phyloP scores from a whole-genome alignment of 352 stramenopile genomes.

The Phytophthora sp. region DNA sequence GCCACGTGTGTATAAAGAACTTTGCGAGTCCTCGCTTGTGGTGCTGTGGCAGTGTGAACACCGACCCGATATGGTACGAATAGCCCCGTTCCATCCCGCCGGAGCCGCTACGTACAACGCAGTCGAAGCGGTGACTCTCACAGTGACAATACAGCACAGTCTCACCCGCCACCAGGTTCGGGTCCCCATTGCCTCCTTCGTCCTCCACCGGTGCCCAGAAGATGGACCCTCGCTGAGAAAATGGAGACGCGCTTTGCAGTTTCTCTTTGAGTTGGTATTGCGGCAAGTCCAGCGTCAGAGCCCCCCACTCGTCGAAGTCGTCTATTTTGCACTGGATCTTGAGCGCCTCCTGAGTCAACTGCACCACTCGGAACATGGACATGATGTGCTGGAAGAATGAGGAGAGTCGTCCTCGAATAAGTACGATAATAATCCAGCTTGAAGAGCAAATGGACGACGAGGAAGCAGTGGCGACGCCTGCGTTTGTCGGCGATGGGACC shows the following conservation, averaged over 20 bases:
- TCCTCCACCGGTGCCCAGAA: slow-evolving; percentile 62
- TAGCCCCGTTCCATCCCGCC: slow-evolving; percentile 44
- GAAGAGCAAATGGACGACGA: too few species aligned
- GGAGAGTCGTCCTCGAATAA: too few species aligned
- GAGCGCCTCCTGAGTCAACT: slow-evolving; percentile 52
- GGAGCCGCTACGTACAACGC: slow-evolving; percentile 33
- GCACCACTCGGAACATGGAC: slow-evolving; percentile 61
- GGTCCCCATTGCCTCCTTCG: slow-evolving; percentile 27
- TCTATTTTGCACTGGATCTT: slow-evolving; percentile 62
- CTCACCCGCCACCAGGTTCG: slow-evolving; percentile 21
- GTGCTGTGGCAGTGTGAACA: slow-evolving; percentile 58
- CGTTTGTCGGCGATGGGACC: too few species aligned
- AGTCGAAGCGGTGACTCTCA: slow-evolving; percentile 59
- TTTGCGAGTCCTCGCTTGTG: slow-evolving; percentile 48
- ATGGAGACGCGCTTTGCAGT: slow-evolving; percentile 45
- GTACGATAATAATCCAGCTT: too few species aligned
- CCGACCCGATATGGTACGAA: slow-evolving; percentile 60
- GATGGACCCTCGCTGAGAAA: slow-evolving; percentile 50
- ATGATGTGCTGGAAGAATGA: too few species aligned
- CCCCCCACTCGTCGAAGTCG: slow-evolving; percentile 56
- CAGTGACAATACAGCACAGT: slow-evolving; percentile 54
- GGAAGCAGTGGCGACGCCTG: too few species aligned
- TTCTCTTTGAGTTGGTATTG: slow-evolving; percentile 57
- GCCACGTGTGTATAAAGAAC: slow-evolving; percentile 50
- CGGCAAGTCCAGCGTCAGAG: slow-evolving; percentile 35